Evolutionary conservation across 495 filamentous ascomycete species (phyloP).

Genomic region (Neurospora sp.): DNA sequence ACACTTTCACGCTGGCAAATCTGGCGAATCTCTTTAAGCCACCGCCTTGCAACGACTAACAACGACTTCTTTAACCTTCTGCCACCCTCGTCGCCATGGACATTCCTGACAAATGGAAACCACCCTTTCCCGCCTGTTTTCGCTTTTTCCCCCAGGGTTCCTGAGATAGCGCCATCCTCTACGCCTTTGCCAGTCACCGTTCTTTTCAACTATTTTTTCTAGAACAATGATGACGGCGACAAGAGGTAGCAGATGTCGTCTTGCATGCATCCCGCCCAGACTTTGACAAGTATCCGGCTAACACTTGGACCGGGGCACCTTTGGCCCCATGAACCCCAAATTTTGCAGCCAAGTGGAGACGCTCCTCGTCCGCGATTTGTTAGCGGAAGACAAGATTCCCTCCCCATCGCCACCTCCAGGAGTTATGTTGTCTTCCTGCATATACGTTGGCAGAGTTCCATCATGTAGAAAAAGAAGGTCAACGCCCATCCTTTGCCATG

Average conservation of each 20-base stretch:
- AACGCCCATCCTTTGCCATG: not conserved
- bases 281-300: not conserved
- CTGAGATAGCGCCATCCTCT: not conserved
- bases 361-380: not conserved
- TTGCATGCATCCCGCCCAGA: not conserved
- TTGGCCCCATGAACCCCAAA: not conserved
- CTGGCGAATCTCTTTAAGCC: not conserved
- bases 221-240: not conserved
- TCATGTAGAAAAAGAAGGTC: not conserved
- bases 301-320: not conserved
- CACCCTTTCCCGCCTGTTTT: not conserved
- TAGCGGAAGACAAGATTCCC: not conserved
- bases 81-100: not conserved
- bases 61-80: not conserved
- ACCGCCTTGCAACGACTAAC: not conserved
- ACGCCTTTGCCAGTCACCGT: not conserved
- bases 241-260: not conserved
- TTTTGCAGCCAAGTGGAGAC: not conserved
- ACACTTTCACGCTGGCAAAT: not conserved
- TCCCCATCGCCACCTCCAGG: not conserved
- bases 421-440: not conserved
- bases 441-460: not conserved
- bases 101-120: not conserved
- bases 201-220: not conserved
- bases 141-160: not conserved